Evolutionary conservation across 176 grass and related monocot genomes (phyloP).

Genomic region (Oryza brachyantha): DNA sequence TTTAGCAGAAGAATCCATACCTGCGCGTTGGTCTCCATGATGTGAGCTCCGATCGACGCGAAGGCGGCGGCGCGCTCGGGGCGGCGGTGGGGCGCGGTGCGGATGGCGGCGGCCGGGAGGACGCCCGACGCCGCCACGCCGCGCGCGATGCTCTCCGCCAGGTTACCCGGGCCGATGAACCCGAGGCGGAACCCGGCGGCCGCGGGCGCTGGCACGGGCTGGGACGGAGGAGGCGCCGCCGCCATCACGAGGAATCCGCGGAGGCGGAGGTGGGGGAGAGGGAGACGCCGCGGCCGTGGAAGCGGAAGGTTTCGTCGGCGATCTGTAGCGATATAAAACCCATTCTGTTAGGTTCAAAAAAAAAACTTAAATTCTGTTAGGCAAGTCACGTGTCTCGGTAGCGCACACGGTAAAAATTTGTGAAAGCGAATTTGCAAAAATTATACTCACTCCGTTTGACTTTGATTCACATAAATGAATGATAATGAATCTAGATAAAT

Average conservation of each 20-base stretch:
- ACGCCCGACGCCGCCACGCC: slow-evolving; percentile 74
- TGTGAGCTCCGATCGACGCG: slow-evolving; percentile 53
- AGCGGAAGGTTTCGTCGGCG: neutral
- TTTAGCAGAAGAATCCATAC: too few relatives aligned
- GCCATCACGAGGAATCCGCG: slow-evolving; percentile 35
- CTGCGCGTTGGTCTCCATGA: slow-evolving; percentile 77
- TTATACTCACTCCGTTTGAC: too few relatives aligned
- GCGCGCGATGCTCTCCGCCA: slow-evolving; percentile 93
- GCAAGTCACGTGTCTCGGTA: too few relatives aligned
- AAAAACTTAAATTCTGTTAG: neutral
- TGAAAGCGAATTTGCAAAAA: too few relatives aligned
- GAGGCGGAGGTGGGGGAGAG: too few relatives aligned
- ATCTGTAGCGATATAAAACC: neutral
- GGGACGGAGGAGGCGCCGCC: slow-evolving; percentile 34
- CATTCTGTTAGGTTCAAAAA: neutral
- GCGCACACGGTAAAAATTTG: too few relatives aligned
- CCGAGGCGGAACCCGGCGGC: slow-evolving; percentile 66
- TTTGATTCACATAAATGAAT: too few relatives aligned
- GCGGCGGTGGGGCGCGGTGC: slow-evolving; percentile 67
- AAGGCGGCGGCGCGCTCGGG: slow-evolving; percentile 70
- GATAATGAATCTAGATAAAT: too few relatives aligned
- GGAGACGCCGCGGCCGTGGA: neutral
- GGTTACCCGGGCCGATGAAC: slow-evolving; percentile 78
- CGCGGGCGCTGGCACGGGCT: neutral
- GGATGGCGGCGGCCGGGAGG: slow-evolving; percentile 65